Evolutionary conservation across 2,329 filamentous ascomycete genomes (phyloP).

Genomic region (Botrytis pseudocinerea): DNA sequence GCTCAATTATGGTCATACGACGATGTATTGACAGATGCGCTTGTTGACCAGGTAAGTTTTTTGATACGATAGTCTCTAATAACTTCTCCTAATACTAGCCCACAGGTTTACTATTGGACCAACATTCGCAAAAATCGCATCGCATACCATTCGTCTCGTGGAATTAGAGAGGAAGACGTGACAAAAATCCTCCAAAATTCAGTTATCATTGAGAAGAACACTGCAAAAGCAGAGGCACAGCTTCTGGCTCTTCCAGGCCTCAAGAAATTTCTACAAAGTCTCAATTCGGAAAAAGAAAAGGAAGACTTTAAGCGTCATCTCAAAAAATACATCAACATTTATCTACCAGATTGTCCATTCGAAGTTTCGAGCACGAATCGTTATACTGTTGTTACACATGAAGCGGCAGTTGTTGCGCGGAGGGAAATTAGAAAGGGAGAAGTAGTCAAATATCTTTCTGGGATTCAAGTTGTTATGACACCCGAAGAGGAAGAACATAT

Average conservation of each 20-base stretch:
- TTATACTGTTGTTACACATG: constrained; percentile 87
- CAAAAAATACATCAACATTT: constrained; percentile 88
- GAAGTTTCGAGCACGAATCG: constrained; percentile 93
- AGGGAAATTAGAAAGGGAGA: constrained; percentile 78
- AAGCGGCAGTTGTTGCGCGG: constrained; percentile 83
- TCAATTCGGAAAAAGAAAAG: constrained; percentile 76
- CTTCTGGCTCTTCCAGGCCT: constrained; percentile 73
- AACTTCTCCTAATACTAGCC: constrained; percentile 15
- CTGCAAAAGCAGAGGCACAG: constrained; percentile 67
- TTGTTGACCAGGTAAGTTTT: constrained; percentile 84
- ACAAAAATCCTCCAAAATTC: constrained; percentile 61
- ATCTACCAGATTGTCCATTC: constrained; percentile 90
- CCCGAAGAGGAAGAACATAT: constrained; percentile 85
- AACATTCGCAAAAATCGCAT: constrained; percentile 90
- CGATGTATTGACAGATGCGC: constrained; percentile 90
- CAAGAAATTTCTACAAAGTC: constrained; percentile 64
- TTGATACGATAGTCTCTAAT: neutral
- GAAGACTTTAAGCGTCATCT: constrained; percentile 85
- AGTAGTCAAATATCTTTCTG: constrained; percentile 84
- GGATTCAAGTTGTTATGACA: constrained; percentile 90
- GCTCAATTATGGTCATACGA: constrained; percentile 90
- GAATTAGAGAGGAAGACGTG: constrained; percentile 67
- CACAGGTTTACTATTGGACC: constrained; percentile 92
- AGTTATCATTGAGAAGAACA: constrained; percentile 73
- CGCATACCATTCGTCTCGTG: constrained; percentile 81